Percentiles rank a stretch among this genome's conserved stretches.
Evolutionary conservation across 441 rosid genomes (phyloP).

Genomic region (Biscutella laevigata): DNA sequence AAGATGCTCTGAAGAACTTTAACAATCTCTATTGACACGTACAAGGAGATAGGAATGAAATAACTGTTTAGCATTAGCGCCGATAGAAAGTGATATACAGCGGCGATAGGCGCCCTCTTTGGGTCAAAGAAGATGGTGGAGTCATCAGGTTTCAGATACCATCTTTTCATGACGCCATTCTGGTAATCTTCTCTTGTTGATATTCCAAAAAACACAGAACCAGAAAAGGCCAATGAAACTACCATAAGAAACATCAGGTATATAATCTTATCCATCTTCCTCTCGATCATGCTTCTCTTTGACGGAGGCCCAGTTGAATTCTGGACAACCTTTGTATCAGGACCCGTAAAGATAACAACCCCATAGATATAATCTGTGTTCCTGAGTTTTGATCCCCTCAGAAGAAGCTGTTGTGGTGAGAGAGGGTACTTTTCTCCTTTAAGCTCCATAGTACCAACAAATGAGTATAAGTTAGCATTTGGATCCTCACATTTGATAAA

Average conservation of each 20-base stretch:
- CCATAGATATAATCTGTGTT: slow-evolving; percentile 87
- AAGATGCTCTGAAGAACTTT: slow-evolving; percentile 85
- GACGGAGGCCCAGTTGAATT: slow-evolving; percentile 91
- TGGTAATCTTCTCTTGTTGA: slow-evolving; percentile 53
- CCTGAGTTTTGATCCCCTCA: slow-evolving; percentile 81
- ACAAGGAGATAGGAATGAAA: slow-evolving; percentile 89
- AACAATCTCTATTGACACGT: slow-evolving; percentile 90
- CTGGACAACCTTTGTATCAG: slow-evolving; percentile 84
- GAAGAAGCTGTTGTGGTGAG: slow-evolving; percentile 83
- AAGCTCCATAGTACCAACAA: slow-evolving; percentile 67
- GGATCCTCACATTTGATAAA: slow-evolving; percentile 89
- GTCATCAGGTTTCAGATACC: slow-evolving; percentile 84
- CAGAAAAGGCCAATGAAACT: slow-evolving; percentile 54
- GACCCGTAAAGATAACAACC: slow-evolving; percentile 80
- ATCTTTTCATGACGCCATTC: slow-evolving; percentile 71
- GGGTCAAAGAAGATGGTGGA: slow-evolving; percentile 72
- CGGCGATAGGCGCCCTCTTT: slow-evolving; percentile 45
- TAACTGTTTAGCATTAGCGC: slow-evolving; percentile 85
- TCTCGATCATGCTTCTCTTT: slow-evolving; percentile 89
- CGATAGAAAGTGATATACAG: slow-evolving; percentile 63
- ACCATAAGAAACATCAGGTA: slow-evolving; percentile 64
- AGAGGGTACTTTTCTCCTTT: slow-evolving; percentile 60
- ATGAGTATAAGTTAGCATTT: slow-evolving; percentile 79
- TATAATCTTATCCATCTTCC: slow-evolving; percentile 68
- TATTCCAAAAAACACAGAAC: slow-evolving; percentile 69